Percentiles rank a stretch among this genome's conserved stretches.
Evolutionary conservation across 306 rosid species (phyloP).

Genomic region (Abrus precatorius): DNA sequence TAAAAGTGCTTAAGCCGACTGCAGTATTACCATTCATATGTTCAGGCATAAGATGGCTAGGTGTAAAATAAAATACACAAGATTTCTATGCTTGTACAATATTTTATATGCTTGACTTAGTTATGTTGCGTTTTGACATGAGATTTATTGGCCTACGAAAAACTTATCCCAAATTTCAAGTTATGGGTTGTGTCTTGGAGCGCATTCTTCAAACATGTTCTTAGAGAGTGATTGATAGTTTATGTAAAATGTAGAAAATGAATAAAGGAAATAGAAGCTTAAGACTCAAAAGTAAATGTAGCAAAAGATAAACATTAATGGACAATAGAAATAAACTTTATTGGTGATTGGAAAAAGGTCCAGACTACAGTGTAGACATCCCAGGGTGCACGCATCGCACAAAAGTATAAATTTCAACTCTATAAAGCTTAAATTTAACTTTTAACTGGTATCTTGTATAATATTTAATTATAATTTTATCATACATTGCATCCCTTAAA

Average conservation of each 20-base stretch:
- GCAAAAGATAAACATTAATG: conserved; percentile 14
- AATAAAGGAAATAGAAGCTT: conserved; percentile 14
- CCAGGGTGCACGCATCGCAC: background rate
- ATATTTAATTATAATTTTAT: background rate
- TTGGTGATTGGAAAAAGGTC: too few relatives aligned
- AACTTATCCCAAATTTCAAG: background rate
- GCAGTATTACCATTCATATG: background rate
- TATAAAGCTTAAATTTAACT: conserved; percentile 1
- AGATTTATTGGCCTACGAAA: background rate
- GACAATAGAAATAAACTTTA: background rate
- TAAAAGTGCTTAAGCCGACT: conserved; percentile 24
- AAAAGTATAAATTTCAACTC: background rate
- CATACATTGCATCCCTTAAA: background rate
- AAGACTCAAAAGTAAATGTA: background rate
- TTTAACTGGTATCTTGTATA: background rate
- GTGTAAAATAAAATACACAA: background rate
- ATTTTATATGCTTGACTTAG: conserved; percentile 9
- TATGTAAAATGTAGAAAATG: background rate
- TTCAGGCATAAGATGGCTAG: background rate
- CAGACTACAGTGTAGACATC: background rate
- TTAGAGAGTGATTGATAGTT: background rate
- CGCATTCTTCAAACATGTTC: background rate
- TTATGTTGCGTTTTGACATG: background rate
- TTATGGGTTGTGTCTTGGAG: background rate
- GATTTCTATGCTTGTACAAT: conserved; percentile 24